These are phyloP conservation scores for Saccharum spontaneum DNA, from an alignment of 176 grass and related monocot genomes.

Conservation along the genomic window DNA sequence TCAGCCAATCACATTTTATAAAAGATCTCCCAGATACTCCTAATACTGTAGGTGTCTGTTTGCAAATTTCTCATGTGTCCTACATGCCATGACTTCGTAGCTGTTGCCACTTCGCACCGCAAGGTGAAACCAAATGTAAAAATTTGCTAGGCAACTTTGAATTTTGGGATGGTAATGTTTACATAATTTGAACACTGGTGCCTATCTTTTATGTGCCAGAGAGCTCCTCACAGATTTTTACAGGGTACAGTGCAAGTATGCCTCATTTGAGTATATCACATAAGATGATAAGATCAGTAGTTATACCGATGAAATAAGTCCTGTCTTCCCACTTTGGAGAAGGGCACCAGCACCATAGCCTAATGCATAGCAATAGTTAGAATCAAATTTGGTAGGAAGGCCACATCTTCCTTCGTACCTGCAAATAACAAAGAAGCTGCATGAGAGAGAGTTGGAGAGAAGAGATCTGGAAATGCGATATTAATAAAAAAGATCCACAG, in stretches of 20 bases:
- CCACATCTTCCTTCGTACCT: conserved; percentile 99
- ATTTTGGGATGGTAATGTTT: not conserved
- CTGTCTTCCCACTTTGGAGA: conserved; percentile 76
- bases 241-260: not conserved
- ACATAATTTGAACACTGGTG: not conserved
- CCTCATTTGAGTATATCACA: conserved; percentile 1
- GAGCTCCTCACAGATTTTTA: not conserved
- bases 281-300: conserved; percentile 27
- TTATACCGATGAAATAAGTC: conserved; percentile 92
- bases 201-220: not conserved
- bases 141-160: not conserved
- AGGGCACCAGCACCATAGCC: conserved; percentile 89
- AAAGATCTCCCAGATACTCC: not conserved
- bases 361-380: conserved; percentile 86
- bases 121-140: not conserved
- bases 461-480: not conserved
- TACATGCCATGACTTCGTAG: not conserved
- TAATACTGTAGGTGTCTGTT: not conserved
- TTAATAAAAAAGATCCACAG: not conserved
- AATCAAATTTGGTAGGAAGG: conserved; percentile 95
- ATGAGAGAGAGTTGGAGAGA: not conserved
- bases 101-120: not conserved
- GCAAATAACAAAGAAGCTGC: conserved; percentile 25
- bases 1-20: not conserved
- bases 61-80: not conserved